Percentiles rank a stretch among this genome's conserved stretches.
Conservation (phyloP, 1,284 basidiomycete genomes). For the Ustilago tritici region DNA sequence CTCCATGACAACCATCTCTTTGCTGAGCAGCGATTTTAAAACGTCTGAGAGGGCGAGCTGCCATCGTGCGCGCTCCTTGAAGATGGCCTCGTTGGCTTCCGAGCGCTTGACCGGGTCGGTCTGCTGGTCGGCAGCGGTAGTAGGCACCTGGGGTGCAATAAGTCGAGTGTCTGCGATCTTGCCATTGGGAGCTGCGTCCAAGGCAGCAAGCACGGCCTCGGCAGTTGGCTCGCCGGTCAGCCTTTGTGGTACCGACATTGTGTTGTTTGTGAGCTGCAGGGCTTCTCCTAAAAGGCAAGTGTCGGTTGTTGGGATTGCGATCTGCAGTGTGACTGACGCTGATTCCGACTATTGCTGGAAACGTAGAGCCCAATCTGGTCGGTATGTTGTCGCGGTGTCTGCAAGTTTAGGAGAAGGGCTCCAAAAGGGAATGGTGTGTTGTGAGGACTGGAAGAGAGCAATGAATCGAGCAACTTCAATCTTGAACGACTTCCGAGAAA, state of each 20-base stretch:
- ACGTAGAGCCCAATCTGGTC: no score
- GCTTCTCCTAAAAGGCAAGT: not conserved
- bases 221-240: slow-evolving; percentile 49
- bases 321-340: not conserved
- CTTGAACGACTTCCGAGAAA: not conserved
- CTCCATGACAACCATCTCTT: slow-evolving; percentile 61
- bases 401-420: not conserved
- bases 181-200: slow-evolving; percentile 54
- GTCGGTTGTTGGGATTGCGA: not conserved
- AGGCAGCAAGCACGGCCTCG: slow-evolving; percentile 55
- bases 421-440: not conserved
- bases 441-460: not conserved
- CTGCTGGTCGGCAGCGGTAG: slow-evolving; percentile 33
- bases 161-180: slow-evolving; percentile 58
- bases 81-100: slow-evolving; percentile 55
- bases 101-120: slow-evolving; percentile 53
- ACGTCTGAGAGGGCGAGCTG: slow-evolving; percentile 65
- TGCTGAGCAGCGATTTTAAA: slow-evolving; percentile 63
- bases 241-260: slow-evolving; percentile 39
- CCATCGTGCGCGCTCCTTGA: slow-evolving; percentile 65
- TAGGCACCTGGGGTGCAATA: slow-evolving; percentile 45
- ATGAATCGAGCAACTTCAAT: not conserved
- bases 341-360: no score
- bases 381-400: no score
- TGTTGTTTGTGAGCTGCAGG: not conserved